Conservation (phyloP, 371 early-diverging fungal genomes). For the Rhizopus arrhizus region DNA sequence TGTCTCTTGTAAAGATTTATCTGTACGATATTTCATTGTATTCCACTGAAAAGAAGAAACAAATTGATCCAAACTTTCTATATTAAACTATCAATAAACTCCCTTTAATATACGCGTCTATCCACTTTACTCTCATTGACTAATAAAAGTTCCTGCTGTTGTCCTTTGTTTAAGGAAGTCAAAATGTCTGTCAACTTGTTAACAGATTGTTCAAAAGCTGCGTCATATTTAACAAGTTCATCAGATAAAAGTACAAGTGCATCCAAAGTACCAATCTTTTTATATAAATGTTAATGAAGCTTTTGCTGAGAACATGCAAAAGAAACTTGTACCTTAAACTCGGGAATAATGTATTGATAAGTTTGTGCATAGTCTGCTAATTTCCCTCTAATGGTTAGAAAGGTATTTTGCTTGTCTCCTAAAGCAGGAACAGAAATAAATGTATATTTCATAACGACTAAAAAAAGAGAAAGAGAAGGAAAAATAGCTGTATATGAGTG, state of each 20-base stretch:
- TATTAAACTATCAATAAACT: not conserved
- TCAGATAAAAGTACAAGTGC: conserved; percentile 88
- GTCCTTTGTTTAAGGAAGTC: conserved; percentile 59
- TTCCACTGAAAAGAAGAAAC: conserved; percentile 91
- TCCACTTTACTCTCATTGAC: conserved; percentile 79
- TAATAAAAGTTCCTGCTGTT: conserved; percentile 53
- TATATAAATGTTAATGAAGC: not conserved
- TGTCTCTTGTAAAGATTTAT: conserved; percentile 87
- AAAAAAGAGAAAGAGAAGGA: not conserved
- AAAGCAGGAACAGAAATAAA: conserved; percentile 57
- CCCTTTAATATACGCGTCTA: not conserved
- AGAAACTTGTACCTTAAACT: conserved; percentile 49
- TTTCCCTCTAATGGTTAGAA: conserved; percentile 47
- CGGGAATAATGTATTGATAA: conserved; percentile 48
- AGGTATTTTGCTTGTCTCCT: conserved; percentile 51
- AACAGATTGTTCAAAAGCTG: conserved; percentile 70
- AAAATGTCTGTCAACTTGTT: conserved; percentile 85
- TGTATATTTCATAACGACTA: conserved; percentile 42
- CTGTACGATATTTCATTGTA: conserved; percentile 93
- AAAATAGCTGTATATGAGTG: too few relatives aligned
- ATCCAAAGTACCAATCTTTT: conserved; percentile 93
- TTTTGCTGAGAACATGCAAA: too few relatives aligned
- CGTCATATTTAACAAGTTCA: conserved; percentile 86
- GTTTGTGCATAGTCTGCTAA: conserved; percentile 46
- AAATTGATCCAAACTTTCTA: conserved; percentile 83